Conservation (phyloP, 1,284 basidiomycete genomes). For the Puccinia coronata region DNA sequence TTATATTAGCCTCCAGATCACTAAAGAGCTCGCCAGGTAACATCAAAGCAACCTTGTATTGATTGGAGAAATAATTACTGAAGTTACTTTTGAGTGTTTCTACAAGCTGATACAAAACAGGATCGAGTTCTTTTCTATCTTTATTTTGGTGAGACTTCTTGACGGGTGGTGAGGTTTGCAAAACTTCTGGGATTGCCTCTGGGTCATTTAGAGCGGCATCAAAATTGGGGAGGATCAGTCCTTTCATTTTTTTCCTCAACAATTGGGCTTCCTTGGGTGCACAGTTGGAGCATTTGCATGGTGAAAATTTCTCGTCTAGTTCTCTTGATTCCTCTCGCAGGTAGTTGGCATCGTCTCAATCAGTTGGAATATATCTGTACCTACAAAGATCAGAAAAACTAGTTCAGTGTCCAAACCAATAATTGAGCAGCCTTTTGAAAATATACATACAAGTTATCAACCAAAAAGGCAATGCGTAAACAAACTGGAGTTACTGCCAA, state of each 20-base stretch:
- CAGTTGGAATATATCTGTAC: neutral
- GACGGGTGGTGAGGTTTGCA: too few species aligned
- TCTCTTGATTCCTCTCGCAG: neutral
- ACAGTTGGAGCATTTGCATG: neutral
- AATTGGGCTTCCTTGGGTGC: neutral
- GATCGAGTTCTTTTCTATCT: too few species aligned
- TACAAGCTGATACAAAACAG: neutral
- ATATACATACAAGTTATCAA: neutral
- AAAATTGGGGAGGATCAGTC: neutral
- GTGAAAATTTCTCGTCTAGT: neutral
- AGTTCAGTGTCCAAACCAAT: too few species aligned
- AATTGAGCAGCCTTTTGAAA: too few species aligned
- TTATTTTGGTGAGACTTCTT: too few species aligned
- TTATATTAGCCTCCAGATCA: neutral
- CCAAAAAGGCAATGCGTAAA: neutral
- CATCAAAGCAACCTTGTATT: neutral
- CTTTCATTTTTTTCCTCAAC: neutral
- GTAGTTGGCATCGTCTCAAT: neutral
- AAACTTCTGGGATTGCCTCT: too few species aligned
- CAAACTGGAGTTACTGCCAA: slow-evolving; percentile 3
- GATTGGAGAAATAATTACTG: neutral
- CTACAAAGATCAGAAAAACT: neutral
- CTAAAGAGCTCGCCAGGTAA: neutral
- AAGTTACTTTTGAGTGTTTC: neutral
- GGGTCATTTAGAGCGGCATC: neutral